phyloP scores from a whole-genome alignment of 768 basidiomycete species.

The Suillus alpinus region DNA sequence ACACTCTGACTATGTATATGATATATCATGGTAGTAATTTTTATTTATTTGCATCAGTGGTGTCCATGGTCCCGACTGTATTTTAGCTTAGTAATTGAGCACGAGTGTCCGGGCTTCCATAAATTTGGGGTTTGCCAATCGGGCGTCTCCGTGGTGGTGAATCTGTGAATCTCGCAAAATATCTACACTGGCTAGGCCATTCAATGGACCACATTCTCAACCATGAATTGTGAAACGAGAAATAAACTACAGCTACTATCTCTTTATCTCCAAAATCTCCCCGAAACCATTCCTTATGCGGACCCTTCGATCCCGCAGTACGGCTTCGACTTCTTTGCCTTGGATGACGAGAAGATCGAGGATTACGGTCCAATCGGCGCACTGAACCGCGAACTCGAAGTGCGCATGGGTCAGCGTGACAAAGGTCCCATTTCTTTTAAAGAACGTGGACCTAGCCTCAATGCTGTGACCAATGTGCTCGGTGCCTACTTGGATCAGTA shows the following conservation, averaged over 20 bases:
- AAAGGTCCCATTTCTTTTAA: constrained; percentile 11
- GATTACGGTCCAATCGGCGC: neutral
- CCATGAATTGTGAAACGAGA: no score
- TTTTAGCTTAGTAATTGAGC: no score
- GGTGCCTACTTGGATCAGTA: constrained; percentile 5
- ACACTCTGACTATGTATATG: no score
- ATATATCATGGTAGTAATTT: no score
- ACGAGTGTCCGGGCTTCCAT: no score
- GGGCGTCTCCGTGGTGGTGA: neutral
- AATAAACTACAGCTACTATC: neutral
- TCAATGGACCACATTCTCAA: neutral
- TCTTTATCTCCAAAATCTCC: neutral
- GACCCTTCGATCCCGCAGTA: neutral
- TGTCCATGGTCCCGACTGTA: no score
- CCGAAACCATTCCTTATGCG: neutral
- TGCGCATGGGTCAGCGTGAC: neutral
- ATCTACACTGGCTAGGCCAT: neutral
- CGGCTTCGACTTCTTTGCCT: neutral
- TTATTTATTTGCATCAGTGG: no score
- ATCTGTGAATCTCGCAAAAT: neutral
- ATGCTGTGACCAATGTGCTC: constrained; percentile 8
- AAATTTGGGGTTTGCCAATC: neutral
- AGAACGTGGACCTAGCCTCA: constrained; percentile 6
- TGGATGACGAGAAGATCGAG: neutral
- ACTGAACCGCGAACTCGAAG: neutral